Evolutionary conservation across 2,329 filamentous ascomycete species (phyloP), one percentile per base, ranked within the genome.

Genomic region (Colletotrichum eleusines): DNA sequence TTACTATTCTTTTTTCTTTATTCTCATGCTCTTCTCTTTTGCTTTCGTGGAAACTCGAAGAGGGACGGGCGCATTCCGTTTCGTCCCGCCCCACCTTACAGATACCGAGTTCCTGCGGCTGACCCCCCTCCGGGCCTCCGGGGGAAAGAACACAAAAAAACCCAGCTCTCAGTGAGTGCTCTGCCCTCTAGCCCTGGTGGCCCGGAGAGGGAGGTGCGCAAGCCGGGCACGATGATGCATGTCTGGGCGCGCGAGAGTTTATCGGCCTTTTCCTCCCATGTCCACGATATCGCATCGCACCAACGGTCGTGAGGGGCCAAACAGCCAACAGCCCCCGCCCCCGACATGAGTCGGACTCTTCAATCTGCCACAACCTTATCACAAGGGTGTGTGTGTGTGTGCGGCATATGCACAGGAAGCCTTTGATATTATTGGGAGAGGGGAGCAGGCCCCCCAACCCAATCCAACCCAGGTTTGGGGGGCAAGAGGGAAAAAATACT

Each of bases 341-440:
- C 20, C 1, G 44, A 35, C 59, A 61, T n/a, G 59, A 61, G 46
- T 61, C 59, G 59, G 44, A 11, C 33, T 20, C 31, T 38, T 26
- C 20, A 20, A 23, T 33, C 20, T 61, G 58, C 31, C 5, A 35
- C 58, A 61, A 61, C 58, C 44, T 61, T 61, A 18, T 50, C 5
- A 18, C 42, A 42, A 16, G n/a, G 40, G 31, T 42, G 14, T 42
- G 40, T 18, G 40, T 18, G 38, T 18, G 40, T 9, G 44, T 12
- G 44, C 9, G 44, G 20, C 9, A 20, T 26, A 20, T 61, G 58
- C 42, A 16, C 23, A 50, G 31, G n/a, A 33, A 11, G 53, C 33
- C n/a, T 40, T 46, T 46, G 20, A 46, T 46, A 5, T 46, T 23
- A 46, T 23, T 46, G n/a, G 44, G n/a, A 12, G 20, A 46, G 18